Evolutionary conservation across 2,329 filamentous ascomycete genomes (phyloP), one percentile per base, ranked within the genome.

Genomic region (Colletotrichum caudatum): DNA sequence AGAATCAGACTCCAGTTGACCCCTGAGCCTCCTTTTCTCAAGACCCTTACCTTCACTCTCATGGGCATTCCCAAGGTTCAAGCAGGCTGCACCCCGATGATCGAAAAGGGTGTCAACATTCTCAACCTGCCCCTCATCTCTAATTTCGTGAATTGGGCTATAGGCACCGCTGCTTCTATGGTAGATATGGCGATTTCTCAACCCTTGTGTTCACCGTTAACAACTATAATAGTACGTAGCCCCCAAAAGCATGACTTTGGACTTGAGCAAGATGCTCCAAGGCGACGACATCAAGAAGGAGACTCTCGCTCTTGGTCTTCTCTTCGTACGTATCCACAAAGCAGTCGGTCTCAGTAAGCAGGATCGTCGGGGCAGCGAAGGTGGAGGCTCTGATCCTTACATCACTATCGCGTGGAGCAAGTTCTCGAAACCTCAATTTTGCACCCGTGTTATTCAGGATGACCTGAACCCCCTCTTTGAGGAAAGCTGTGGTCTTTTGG

Each of bases 371-470:
- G 95, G 94, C 51, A 95, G 91, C 77, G 88, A 92, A 64, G 93
- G 94, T 23, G 95, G 96, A 44, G 95, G 95, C 56, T 97, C 93
- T 62, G 96, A 99, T 76, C 94, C 95, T 0, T 98, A 98, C 80
- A 97, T 98, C 79, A 98, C 95, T 41, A 87, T 98, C 46, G 92
- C 93, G 51, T 98, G 97, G 85, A 97, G 94, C 77, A 98, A 98
- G 81, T 98, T 98, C 76, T 93, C 93, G 68, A 99, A 99, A 83
- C 95, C 95, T 1, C 97, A 97, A 89, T 98, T 97, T 82, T 98
- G 95, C 81, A 98, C 96, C 1, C 91, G 96, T 59, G 95, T 98
- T 63, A 98, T 98, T 74, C 94, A 95, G 64, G 95, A 98, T 78
- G 93, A 98, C 75, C 87, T 97, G 66, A 97, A 98, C 77, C 96